Percentiles rank a stretch among this genome's conserved stretches.
These are phyloP conservation scores for Crucihimalaya himalaica DNA, from an alignment of 345 rosid species.

Conservation along the genomic window DNA sequence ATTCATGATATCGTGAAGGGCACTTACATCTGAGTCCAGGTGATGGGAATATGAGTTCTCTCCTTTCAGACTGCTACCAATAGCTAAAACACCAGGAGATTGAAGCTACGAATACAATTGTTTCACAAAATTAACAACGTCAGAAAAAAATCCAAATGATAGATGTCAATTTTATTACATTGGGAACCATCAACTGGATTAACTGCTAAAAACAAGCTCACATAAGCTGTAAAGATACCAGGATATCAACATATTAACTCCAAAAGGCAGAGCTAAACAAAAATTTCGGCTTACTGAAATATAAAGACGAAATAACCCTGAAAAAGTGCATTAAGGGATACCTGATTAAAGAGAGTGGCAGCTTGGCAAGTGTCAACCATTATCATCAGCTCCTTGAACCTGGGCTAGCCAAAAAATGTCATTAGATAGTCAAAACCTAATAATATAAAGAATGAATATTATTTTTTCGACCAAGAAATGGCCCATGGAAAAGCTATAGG, in stretches of 20 bases:
- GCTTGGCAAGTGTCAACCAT: slow-evolving; percentile 99
- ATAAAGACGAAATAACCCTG: neutral
- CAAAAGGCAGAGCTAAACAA: slow-evolving; percentile 12
- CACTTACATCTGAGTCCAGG: slow-evolving; percentile 90
- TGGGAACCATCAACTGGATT: slow-evolving; percentile 8
- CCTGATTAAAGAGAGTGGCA: slow-evolving; percentile 96
- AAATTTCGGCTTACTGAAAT: neutral
- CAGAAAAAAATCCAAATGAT: slow-evolving; percentile 4
- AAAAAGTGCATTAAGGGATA: slow-evolving; percentile 31
- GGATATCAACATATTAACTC: slow-evolving; percentile 3
- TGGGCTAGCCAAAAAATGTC: slow-evolving; percentile 40
- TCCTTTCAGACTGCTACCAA: slow-evolving; percentile 97
- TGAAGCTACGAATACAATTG: slow-evolving; percentile 57
- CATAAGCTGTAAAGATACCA: neutral
- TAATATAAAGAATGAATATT: slow-evolving; percentile 2
- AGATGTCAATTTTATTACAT: neutral
- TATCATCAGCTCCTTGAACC: slow-evolving; percentile 96
- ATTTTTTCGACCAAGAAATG: neutral
- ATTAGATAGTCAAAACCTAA: slow-evolving; percentile 27
- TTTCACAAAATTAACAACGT: slow-evolving; percentile 18
- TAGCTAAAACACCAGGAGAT: slow-evolving; percentile 93
- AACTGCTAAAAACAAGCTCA: slow-evolving; percentile 12
- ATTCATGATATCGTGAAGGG: slow-evolving; percentile 9
- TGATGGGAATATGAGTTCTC: slow-evolving; percentile 99
- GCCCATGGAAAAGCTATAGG: slow-evolving; percentile 4